These are phyloP conservation scores for Pseudocercospora ulei DNA, from an alignment of 2,329 filamentous ascomycete species.

Conservation along the genomic window DNA sequence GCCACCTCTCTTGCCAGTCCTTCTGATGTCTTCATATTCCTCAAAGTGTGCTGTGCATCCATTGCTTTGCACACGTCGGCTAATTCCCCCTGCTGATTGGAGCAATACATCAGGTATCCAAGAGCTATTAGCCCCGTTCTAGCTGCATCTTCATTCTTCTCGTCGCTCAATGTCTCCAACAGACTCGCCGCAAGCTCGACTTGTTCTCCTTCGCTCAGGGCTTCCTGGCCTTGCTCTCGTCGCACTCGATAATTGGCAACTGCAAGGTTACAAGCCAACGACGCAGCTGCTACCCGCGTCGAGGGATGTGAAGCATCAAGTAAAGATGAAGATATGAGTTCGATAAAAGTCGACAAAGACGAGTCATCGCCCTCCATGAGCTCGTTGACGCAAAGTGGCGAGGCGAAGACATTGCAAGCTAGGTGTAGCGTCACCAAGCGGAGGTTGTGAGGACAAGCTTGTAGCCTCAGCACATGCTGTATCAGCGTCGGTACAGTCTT, in stretches of 20 bases:
- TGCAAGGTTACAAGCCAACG: slow-evolving; percentile 73
- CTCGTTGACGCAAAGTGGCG: slow-evolving; percentile 55
- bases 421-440: slow-evolving; percentile 76
- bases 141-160: slow-evolving; percentile 53
- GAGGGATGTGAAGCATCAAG: slow-evolving; percentile 65
- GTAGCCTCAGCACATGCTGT: slow-evolving; percentile 46
- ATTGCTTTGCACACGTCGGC: slow-evolving; percentile 67
- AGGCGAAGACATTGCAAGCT: slow-evolving; percentile 74
- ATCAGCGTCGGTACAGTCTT: slow-evolving; percentile 58
- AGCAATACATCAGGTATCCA: slow-evolving; percentile 64
- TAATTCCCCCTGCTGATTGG: slow-evolving; percentile 62
- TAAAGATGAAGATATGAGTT: slow-evolving; percentile 65
- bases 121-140: slow-evolving; percentile 67
- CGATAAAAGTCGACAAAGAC: slow-evolving; percentile 49
- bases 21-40: slow-evolving; percentile 33
- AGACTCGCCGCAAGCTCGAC: slow-evolving; percentile 73
- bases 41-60: slow-evolving; percentile 59
- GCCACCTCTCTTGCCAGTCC: slow-evolving; percentile 31
- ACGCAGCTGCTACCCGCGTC: slow-evolving; percentile 70
- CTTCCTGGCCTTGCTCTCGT: slow-evolving; percentile 48
- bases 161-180: slow-evolving; percentile 58
- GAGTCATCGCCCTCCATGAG: slow-evolving; percentile 23
- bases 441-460: slow-evolving; percentile 65
- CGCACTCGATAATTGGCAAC: slow-evolving; percentile 59
- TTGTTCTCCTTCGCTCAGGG: slow-evolving; percentile 59